Evolutionary conservation across 106 monocot genomes (phyloP).

Genomic region (Dendrobium huoshanense): DNA sequence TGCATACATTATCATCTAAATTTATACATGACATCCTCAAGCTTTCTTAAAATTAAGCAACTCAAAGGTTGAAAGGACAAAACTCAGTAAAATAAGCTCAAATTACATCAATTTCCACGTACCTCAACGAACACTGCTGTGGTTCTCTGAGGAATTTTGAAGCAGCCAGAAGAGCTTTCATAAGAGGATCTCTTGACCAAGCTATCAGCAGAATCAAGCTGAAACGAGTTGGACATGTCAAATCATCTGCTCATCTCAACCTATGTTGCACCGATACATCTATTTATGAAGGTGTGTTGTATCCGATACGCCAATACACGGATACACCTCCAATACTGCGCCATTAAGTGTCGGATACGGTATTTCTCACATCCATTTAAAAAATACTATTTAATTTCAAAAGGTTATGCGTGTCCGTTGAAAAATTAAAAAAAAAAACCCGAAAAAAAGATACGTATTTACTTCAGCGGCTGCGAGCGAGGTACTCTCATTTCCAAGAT

Average conservation of each 20-base stretch:
- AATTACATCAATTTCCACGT: constrained; percentile 6
- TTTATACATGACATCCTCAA: not conserved
- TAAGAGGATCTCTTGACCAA: constrained; percentile 46
- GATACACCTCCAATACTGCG: too few species aligned
- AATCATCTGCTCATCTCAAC: not conserved
- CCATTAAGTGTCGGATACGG: too few species aligned
- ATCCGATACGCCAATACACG: too few species aligned
- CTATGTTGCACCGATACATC: not conserved
- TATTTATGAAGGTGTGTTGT: too few species aligned
- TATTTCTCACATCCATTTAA: too few species aligned
- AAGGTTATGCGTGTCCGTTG: too few species aligned
- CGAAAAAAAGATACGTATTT: too few species aligned
- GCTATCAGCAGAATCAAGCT: constrained; percentile 15
- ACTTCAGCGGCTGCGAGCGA: too few species aligned
- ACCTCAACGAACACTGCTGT: constrained; percentile 66
- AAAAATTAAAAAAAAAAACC: too few species aligned
- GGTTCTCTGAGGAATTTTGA: constrained; percentile 62
- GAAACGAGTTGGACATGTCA: not conserved
- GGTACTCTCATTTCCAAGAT: too few species aligned
- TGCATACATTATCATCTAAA: not conserved
- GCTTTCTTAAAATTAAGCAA: not conserved
- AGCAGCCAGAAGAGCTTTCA: constrained; percentile 33
- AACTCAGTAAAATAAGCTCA: not conserved
- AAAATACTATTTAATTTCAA: too few species aligned
- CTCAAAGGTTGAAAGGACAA: not conserved